These are phyloP conservation scores for Fusarium floridanum DNA, from an alignment of 2,329 filamentous ascomycete genomes.

Conservation along the genomic window DNA sequence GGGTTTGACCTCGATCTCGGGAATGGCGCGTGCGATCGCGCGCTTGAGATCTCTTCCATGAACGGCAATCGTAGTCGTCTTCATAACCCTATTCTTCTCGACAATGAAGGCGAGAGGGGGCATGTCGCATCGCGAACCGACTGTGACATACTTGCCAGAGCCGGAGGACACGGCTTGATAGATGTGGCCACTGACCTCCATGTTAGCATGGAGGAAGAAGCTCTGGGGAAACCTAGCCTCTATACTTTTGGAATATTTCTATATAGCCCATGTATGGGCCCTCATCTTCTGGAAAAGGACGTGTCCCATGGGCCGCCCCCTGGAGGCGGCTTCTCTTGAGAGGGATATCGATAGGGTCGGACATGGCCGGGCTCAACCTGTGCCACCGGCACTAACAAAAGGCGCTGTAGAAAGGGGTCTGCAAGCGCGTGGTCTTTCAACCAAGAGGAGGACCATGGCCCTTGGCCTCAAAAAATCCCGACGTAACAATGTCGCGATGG, in stretches of 20 bases:
- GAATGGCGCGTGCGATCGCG: slow-evolving; percentile 54
- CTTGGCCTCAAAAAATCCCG: neutral
- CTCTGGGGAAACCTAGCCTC: neutral
- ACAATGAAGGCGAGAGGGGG: slow-evolving; percentile 45
- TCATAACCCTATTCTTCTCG: slow-evolving; percentile 43
- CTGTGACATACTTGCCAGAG: slow-evolving; percentile 44
- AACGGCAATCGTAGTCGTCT: slow-evolving; percentile 41
- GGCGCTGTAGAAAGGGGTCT: neutral
- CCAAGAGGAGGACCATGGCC: neutral
- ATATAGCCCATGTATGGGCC: slow-evolving; percentile 44
- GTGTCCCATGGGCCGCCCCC: slow-evolving; percentile 3
- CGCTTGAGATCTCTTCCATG: slow-evolving; percentile 55
- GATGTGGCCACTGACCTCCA: slow-evolving; percentile 37
- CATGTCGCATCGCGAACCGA: slow-evolving; percentile 29
- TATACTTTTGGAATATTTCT: slow-evolving; percentile 45
- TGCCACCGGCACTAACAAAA: neutral
- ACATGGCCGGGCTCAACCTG: slow-evolving; percentile 25
- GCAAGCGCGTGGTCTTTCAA: neutral
- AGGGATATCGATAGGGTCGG: slow-evolving; percentile 44
- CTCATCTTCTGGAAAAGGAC: slow-evolving; percentile 35
- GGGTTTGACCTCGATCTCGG: slow-evolving; percentile 4
- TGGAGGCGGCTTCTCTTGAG: slow-evolving; percentile 22
- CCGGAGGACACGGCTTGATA: slow-evolving; percentile 47
- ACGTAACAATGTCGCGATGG: neutral
- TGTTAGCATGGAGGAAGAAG: slow-evolving; percentile 10